Base-by-base conservation (phyloP, 179 eudicot species). In the Gypsophila paniculata region DNA sequence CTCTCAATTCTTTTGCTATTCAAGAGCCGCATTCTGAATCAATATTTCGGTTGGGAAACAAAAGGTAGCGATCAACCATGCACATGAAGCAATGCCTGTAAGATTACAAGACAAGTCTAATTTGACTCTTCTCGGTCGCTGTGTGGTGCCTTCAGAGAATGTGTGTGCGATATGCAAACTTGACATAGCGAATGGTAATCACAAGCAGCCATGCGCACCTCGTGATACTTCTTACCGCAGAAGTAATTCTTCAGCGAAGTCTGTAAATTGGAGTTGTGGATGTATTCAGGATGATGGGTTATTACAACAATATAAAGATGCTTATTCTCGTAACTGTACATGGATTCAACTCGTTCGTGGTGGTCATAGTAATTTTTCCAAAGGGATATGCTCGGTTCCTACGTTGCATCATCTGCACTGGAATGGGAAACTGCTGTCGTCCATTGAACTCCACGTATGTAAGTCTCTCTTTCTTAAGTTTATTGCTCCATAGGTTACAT, bases 361-460 rank as follows among this genome's bases (percentile, higher is more conserved):
- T 72, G 70, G 79, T 80, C 68, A 61, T 59, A 66, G 74, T 64
- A 70, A 51, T 75, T 60, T 72, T 57, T 75, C 72, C 62, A 65
- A 77, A 70, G 84, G 73, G 48, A 63, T 65, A 51, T 71, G 75
- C 52, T 80, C 78, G 77, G 71, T 85, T 77, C 99, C 97, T 17
- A 74, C 77, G 71, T 66, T 90, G 79, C 89, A 90, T 79, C 90
- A 85, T 70, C 78, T 94, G 72, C 85, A 82, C 52, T 82, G 82
- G 90, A 74, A 82, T 14, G 83, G 89, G 55, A 59, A 72, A 57
- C 69, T 71, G 54, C 53, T 79, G 12, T 77, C 86, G 62, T 71
- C 79, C 48, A 74, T 84, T 77, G 89, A 90, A 84, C 88, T 95
- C 77, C 96, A 95, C 88, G 99, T 95, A 92, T 91, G 99, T 90